These are phyloP conservation scores for Paramecium caudatum DNA, from an alignment of 73 alveolate genomes.

Conservation along the genomic window DNA sequence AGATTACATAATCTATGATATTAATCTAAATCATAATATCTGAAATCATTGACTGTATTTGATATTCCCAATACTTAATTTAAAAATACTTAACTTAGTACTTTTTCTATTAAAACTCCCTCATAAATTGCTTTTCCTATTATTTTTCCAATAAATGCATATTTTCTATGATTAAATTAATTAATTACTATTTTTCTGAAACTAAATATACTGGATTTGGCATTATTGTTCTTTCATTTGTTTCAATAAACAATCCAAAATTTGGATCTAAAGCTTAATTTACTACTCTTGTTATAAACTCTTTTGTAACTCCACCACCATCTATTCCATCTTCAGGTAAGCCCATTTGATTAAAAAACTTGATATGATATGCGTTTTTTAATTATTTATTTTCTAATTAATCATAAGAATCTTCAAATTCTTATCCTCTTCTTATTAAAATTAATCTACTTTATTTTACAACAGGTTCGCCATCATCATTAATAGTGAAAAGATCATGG, in stretches of 20 bases:
- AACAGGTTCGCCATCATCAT: constrained; percentile 12
- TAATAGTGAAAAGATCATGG: neutral
- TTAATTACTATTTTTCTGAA: neutral
- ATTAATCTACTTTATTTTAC: constrained; percentile 8
- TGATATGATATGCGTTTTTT: constrained; percentile 77
- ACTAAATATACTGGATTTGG: constrained; percentile 48
- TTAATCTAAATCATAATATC: constrained; percentile 90
- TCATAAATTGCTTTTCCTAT: constrained; percentile 97
- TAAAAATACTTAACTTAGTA: constrained; percentile 89
- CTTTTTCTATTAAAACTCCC: constrained; percentile 91
- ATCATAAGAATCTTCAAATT: constrained; percentile 81
- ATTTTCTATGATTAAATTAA: constrained; percentile 74
- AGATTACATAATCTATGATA: constrained; percentile 82
- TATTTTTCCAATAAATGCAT: constrained; percentile 93
- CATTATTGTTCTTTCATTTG: constrained; percentile 75
- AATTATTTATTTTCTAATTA: constrained; percentile 79
- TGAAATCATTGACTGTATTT: constrained; percentile 90
- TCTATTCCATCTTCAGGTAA: constrained; percentile 95
- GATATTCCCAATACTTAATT: constrained; percentile 87
- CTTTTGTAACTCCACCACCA: constrained; percentile 97
- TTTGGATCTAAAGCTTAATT: constrained; percentile 92
- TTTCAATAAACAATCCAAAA: constrained; percentile 87
- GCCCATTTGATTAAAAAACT: constrained; percentile 82
- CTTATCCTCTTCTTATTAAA: constrained; percentile 77
- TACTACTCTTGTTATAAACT: constrained; percentile 89